Conservation (phyloP, 78 protist genomes). For the Isochrysis galbana region DNA sequence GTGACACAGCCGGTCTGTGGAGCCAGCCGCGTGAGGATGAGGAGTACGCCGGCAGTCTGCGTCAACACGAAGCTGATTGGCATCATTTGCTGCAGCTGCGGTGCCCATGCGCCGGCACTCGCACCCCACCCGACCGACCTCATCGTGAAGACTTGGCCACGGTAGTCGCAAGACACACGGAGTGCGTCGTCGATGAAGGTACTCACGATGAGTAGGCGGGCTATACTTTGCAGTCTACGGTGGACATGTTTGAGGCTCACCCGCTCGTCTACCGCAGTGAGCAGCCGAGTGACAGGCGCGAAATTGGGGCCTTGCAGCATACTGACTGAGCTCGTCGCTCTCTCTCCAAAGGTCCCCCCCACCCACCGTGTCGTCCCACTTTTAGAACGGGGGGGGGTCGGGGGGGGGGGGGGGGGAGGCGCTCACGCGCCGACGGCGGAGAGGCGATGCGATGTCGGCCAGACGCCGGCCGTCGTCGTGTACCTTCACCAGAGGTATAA, state of each 20-base stretch:
- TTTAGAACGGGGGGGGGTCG: too few relatives aligned
- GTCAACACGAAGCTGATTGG: not conserved
- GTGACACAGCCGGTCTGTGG: not conserved
- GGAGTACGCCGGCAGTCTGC: not conserved
- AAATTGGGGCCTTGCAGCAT: too few relatives aligned
- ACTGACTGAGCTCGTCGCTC: too few relatives aligned
- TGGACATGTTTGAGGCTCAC: not conserved
- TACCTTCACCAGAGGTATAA: too few relatives aligned
- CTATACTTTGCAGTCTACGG: not conserved
- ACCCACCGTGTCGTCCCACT: too few relatives aligned
- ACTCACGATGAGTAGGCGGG: not conserved
- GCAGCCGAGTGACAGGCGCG: not conserved
- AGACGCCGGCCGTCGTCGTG: too few relatives aligned
- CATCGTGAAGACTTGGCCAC: not conserved
- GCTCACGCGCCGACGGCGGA: too few relatives aligned
- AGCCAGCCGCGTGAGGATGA: not conserved
- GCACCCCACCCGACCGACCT: not conserved
- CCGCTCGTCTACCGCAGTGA: not conserved
- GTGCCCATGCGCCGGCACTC: not conserved
- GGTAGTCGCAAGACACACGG: not conserved
- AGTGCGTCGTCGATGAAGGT: slow-evolving; percentile 10
- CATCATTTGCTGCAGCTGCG: not conserved
- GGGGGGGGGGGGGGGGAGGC: too few relatives aligned
- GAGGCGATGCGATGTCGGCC: too few relatives aligned
- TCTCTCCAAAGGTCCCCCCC: too few relatives aligned